Base-by-base conservation (phyloP, 257 asterid genomes). In the Datura wrightii region DNA sequence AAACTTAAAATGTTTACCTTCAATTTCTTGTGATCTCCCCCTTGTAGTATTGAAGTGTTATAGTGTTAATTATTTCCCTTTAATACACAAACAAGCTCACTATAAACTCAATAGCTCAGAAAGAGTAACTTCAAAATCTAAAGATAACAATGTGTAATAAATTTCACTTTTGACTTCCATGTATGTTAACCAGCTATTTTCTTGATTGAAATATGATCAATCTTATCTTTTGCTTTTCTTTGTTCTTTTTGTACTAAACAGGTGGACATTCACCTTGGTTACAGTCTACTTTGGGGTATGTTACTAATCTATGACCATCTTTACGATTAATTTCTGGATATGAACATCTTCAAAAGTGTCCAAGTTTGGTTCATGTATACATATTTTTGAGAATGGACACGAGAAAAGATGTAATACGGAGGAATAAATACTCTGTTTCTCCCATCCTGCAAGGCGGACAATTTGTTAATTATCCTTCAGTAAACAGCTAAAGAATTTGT, bases 241-340 rank as follows among this genome's bases (percentile, higher is more conserved):
- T 69, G 16, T 62, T 84, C 60, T 74, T 88, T 88, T 82, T 82
- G 82, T 90, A 74, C 89, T 71, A 71, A 90, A 89, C 93, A 94
- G 99, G 94, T 96, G 97, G 98, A 96, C 99, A 8, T 93, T 94
- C 86, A 83, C 94, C 79, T 84, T 93, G 92, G 95, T 92, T 85
- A 91, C 94, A 16, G 5, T 94, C 86, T 94, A 92, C 86, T 96
- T 96, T 89, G 97, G 92, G 98, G 98, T 96, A 94, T 74, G 94
- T 82, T 66, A 83, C 85, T 84, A 85, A 83, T 84, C 53, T 65
- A 58, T 76, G 83, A 37, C 79, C 79, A 78, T 90, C 82, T 0
- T 67, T 67, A 24, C 31, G 0, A 24, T 24, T 24, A 24, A 24
- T 24, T 24, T 24, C 31, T 24, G 31, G 31, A 24, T 65, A 58